These are phyloP conservation scores for Cercis canadensis DNA, from an alignment of 306 rosid genomes.

Conservation along the genomic window DNA sequence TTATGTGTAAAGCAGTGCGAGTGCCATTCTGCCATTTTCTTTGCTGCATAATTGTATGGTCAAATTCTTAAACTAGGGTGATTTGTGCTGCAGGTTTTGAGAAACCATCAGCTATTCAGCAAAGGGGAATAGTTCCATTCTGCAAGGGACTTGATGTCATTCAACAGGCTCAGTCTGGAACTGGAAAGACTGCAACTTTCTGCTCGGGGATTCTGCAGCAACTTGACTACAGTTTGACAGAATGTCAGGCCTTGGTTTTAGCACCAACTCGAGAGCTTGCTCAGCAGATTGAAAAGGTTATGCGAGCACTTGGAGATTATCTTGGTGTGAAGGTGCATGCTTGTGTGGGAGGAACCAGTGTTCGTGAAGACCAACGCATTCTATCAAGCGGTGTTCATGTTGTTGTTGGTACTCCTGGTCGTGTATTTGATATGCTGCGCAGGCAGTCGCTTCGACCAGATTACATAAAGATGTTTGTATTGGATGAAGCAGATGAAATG, in stretches of 20 bases:
- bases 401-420: conserved; percentile 89
- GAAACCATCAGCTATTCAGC: conserved; percentile 86
- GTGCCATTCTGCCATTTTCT: neutral
- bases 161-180: conserved; percentile 89
- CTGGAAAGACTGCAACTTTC: conserved; percentile 84
- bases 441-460: conserved; percentile 76
- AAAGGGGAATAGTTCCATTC: conserved; percentile 84
- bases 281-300: conserved; percentile 87
- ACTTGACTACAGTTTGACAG: conserved; percentile 64
- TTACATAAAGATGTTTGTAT: conserved; percentile 75
- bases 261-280: conserved; percentile 88
- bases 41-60: neutral
- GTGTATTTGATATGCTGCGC: conserved; percentile 82
- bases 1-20: neutral
- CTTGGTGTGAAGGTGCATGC: conserved; percentile 86
- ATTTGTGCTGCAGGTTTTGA: conserved; percentile 62
- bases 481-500: conserved; percentile 93
- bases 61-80: conserved; percentile 1
- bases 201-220: conserved; percentile 81
- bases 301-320: conserved; percentile 86
- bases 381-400: conserved; percentile 77
- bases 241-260: conserved; percentile 78
- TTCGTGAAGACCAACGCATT: conserved; percentile 82
- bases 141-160: conserved; percentile 80
- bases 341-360: conserved; percentile 83